phyloP scores from a whole-genome alignment of 2,329 filamentous ascomycete species.

The Pseudopithomyces chartarum region DNA sequence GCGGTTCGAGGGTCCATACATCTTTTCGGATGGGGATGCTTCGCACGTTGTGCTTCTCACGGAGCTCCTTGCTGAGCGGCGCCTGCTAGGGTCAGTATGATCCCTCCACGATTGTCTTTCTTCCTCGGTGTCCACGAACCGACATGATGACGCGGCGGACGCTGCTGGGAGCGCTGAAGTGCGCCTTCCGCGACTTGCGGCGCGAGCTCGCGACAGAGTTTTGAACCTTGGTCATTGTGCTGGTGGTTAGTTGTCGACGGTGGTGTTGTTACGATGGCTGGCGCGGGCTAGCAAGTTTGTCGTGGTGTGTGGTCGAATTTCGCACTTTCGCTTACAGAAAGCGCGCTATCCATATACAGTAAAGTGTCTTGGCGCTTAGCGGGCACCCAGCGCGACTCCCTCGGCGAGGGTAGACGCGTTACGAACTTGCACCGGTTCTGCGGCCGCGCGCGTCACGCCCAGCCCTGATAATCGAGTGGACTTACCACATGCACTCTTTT shows the following conservation, averaged over 20 bases:
- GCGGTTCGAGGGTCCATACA: constrained; percentile 46
- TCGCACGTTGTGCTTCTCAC: constrained; percentile 98
- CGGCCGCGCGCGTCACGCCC: constrained; percentile 2
- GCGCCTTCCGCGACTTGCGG: constrained; percentile 98
- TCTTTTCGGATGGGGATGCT: constrained; percentile 97
- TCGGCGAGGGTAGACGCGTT: constrained; percentile 3
- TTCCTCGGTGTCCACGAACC: constrained; percentile 67
- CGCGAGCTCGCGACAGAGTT: constrained; percentile 73
- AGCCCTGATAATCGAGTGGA: neutral
- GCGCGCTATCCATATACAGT: neutral
- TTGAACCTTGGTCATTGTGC: constrained; percentile 74
- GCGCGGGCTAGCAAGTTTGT: constrained; percentile 10
- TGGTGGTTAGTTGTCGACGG: constrained; percentile 44
- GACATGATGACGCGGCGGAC: constrained; percentile 92
- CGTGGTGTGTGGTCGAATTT: constrained; percentile 20
- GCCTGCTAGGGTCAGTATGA: constrained; percentile 43
- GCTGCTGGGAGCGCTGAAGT: constrained; percentile 95
- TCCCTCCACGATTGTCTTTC: constrained; percentile 19
- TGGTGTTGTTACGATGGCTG: constrained; percentile 18
- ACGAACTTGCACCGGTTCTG: constrained; percentile 4
- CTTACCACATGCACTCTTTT: neutral
- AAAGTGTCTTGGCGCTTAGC: neutral
- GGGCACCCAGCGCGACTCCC: neutral
- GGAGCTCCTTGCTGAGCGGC: constrained; percentile 74
- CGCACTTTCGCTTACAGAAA: constrained; percentile 20